Evolutionary conservation across 2,329 filamentous ascomycete species (phyloP), one percentile per base, ranked within the genome.

Genomic region (Taxawa tesnikishii): DNA sequence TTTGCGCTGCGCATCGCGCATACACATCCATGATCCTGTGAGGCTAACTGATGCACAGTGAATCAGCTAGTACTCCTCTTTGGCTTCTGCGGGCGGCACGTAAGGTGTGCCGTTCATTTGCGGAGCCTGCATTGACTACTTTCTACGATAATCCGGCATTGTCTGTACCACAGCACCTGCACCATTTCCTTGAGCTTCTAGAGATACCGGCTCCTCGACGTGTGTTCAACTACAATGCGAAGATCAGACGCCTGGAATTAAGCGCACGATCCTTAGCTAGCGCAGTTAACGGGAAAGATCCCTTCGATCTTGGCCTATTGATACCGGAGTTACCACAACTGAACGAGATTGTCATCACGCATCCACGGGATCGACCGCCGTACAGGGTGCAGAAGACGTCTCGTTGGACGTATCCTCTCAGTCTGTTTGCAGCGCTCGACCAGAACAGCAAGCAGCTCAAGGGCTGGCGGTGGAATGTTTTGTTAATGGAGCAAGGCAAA

Each of bases 311-410:
- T 13, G 51, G 59, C 24, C 56, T 61, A 15, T 54, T 93, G 30
- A 60, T 92, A 13, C 62, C 65, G 25, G 64, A 70, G 28, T 66
- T 84, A 5, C 76, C 78, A 0, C 74, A 73, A 29, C 62, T 94
- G 11, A 68, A 68, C 31, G 68, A 77, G 29, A 56, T 94, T 18
- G 73, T 84, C 36, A 66, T 94, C 11, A 78, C 76, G 40, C 80
- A 87, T 43, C 68, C 68, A 8, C 63, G 70, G 29, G 82, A 92
- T 46, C 59, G 71, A 39, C 66, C 78, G 2, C 79, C 79, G 0
- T 83, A 76, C 49, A 63, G 79, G 21, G 59, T 76, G 4, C 58
- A 62, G 16, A 65, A 60, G 29, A 54, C 54, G 11, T 53, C 55
- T 26, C 47, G 77, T 39, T 92, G 82, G 80, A 65, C 65, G 11